phyloP scores from a whole-genome alignment of 2,329 filamentous ascomycete species.

The Aspergillus eucalypticola region DNA sequence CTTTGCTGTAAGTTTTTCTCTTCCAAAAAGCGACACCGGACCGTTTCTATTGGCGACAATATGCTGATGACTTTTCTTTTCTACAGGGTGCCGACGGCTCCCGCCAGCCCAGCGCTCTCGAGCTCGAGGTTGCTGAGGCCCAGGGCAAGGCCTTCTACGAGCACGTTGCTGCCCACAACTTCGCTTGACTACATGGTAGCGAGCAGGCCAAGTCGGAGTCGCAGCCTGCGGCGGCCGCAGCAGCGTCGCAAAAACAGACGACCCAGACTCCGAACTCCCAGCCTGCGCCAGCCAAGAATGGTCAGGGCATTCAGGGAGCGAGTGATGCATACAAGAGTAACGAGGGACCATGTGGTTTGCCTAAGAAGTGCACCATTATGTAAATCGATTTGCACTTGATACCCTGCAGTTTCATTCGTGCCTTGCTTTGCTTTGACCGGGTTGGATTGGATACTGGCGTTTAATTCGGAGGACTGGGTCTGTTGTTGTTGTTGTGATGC shows the following conservation, averaged over 20 bases:
- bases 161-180: conserved; percentile 68
- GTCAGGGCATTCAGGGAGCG: conserved; percentile 36
- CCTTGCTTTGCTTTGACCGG: conserved; percentile 11
- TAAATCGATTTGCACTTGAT: conserved; percentile 39
- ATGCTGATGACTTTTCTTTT: neutral
- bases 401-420: conserved; percentile 11
- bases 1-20: conserved; percentile 61
- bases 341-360: conserved; percentile 73
- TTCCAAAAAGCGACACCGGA: neutral
- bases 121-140: conserved; percentile 74
- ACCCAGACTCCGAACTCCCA: conserved; percentile 22
- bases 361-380: conserved; percentile 70
- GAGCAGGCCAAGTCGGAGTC: conserved; percentile 33
- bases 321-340: conserved; percentile 49
- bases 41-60: conserved; percentile 11
- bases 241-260: conserved; percentile 19
- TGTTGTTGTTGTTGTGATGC: conserved; percentile 7
- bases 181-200: conserved; percentile 75
- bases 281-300: conserved; percentile 33
- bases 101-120: conserved; percentile 72
- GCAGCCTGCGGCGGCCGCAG: conserved; percentile 29
- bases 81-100: conserved; percentile 68
- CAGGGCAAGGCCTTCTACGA: conserved; percentile 88
- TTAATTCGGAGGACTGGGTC: conserved; percentile 10
- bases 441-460: conserved; percentile 14